phyloP scores from a whole-genome alignment of 495 filamentous ascomycete species.

The Podospora anserina region DNA sequence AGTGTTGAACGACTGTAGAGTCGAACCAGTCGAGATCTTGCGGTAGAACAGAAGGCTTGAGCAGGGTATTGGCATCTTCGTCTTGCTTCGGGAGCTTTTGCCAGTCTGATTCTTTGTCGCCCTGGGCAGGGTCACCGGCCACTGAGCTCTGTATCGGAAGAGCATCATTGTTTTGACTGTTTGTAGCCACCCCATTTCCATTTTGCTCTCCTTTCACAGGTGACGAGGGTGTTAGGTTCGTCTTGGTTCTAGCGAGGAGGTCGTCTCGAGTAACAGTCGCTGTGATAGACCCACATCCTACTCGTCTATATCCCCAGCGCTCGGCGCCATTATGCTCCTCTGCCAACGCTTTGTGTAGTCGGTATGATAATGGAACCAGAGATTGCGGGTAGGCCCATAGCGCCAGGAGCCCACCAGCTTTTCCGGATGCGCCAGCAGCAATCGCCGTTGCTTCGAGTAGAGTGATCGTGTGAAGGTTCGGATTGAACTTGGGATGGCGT shows the following conservation, averaged over 20 bases:
- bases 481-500: constrained; percentile 79
- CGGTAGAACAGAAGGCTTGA: constrained; percentile 64
- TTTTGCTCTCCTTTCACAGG: not conserved
- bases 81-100: constrained; percentile 72
- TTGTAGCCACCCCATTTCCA: constrained; percentile 1
- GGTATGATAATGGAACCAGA: constrained; percentile 84
- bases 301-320: constrained; percentile 81
- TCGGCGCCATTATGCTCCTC: constrained; percentile 76
- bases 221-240: not conserved
- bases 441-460: constrained; percentile 86
- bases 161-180: constrained; percentile 20
- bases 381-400: constrained; percentile 88
- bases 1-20: constrained; percentile 60
- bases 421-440: constrained; percentile 89
- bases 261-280: constrained; percentile 51
- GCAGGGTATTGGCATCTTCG: constrained; percentile 54
- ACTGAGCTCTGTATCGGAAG: constrained; percentile 30
- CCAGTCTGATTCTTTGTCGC: constrained; percentile 39
- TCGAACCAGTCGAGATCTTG: constrained; percentile 85
- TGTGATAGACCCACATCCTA: constrained; percentile 71
- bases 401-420: constrained; percentile 87
- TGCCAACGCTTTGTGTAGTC: constrained; percentile 79
- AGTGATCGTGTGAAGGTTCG: constrained; percentile 71
- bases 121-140: constrained; percentile 19
- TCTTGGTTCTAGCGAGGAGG: constrained; percentile 30